Evolutionary conservation across 768 basidiomycete species (phyloP), one percentile per base, ranked within the genome.

Genomic region (Trametes sanguinea): DNA sequence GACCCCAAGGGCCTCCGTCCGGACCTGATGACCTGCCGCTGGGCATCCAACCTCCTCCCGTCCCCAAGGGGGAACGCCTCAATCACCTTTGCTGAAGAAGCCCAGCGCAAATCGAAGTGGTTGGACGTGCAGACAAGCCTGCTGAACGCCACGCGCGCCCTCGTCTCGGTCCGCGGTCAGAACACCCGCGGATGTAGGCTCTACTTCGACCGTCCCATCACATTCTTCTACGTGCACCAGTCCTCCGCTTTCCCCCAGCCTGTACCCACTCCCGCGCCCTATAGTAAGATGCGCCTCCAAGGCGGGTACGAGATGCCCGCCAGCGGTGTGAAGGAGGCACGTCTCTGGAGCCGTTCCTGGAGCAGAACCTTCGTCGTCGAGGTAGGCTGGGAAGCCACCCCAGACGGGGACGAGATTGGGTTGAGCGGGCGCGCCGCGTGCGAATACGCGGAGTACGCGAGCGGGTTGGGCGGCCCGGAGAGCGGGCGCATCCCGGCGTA

Each of bases 371-470:
- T 86, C 56, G 76, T 74, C 33, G 84, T 87, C 39, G 77, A 82
- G 58, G 74, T 88, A 16, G 77, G 80, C 29, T 86, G 83, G 82
- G 72, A 77, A 39, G 68, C 40, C 6, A 39, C 37, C 35, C 71
- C 69, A 3, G 68, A 68, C 2, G 48, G 22, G 40, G 71, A 70
- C 2, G 67, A 67, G 1, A 60, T 66, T 30, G 11, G 37, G 29
- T 29, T 71, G 51, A 55, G 39, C 14, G 89, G 85, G 32, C 77
- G 79, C 3, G 78, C 85, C 22, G 83, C 81, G 16, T 88, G 87
- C 62, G 81, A 83, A 57, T 89, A 87, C 84, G 82, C 79, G n/a
- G 88, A 90, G 68, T 85, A 86, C 65, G 82, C 83, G 72, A 83
- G 82, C 66, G 85, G 71, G 17, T 46, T 65, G 6, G 62, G 67